A percentile compares a stretch with the other conserved stretches of the same genome.
Conservation (phyloP, 495 filamentous ascomycete genomes). For the Penicillium waksmanii region DNA sequence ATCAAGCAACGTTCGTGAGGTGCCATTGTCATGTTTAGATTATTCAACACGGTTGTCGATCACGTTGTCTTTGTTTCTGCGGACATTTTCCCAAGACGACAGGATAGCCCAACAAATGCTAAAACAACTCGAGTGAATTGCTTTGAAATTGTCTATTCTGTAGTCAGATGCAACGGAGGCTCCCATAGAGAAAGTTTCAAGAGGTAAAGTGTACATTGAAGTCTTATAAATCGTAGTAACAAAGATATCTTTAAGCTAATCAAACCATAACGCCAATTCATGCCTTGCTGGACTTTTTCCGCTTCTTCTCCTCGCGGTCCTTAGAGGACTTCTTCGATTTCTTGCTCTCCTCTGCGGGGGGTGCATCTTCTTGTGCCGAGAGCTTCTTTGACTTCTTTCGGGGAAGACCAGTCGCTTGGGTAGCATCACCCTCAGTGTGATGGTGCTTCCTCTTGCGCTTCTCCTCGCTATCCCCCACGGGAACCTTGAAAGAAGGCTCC, state of each 20-base stretch:
- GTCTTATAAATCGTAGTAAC: conserved; percentile 20
- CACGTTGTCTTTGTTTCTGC: too few species aligned
- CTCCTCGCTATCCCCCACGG: conserved; percentile 36
- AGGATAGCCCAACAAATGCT: too few species aligned
- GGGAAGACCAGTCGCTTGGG: conserved; percentile 29
- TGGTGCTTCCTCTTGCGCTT: conserved; percentile 44
- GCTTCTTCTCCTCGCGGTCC: conserved; percentile 48
- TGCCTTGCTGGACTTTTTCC: conserved; percentile 47
- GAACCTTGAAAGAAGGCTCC: conserved; percentile 43
- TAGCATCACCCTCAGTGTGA: conserved; percentile 41
- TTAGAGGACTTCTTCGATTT: conserved; percentile 48
- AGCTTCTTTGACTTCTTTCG: conserved; percentile 53
- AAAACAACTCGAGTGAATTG: not conserved
- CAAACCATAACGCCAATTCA: conserved; percentile 29
- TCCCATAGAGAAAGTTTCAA: not conserved
- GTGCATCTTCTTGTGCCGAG: conserved; percentile 26
- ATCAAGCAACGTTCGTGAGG: conserved; percentile 18
- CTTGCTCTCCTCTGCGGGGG: conserved; percentile 30
- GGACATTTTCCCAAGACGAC: too few species aligned
- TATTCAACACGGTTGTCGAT: too few species aligned
- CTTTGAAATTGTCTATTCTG: not conserved
- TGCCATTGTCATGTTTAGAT: not conserved
- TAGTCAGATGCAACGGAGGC: not conserved
- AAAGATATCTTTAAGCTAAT: conserved; percentile 31
- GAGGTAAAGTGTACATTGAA: conserved; percentile 28